Conservation (phyloP, 2,329 filamentous ascomycete species). For the Penicillium thymicola region DNA sequence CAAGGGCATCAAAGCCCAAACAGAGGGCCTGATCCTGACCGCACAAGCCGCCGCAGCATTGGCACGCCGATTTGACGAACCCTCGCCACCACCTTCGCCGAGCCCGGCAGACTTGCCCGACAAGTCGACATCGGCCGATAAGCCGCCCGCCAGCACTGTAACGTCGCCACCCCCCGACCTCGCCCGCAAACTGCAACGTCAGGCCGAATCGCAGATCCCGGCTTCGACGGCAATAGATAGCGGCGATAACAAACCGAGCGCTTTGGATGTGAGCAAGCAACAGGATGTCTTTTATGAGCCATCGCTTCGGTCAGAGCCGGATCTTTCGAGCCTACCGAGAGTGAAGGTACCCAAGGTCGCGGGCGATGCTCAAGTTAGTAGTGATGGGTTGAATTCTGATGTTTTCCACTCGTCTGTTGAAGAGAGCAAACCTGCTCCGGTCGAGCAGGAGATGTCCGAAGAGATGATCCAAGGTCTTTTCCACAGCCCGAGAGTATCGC, state of each 20-base stretch:
- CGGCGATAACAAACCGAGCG: constrained; percentile 25
- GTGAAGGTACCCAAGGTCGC: constrained; percentile 55
- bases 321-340: constrained; percentile 53
- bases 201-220: constrained; percentile 54
- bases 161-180: constrained; percentile 39
- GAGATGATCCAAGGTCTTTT: constrained; percentile 62
- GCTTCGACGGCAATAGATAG: constrained; percentile 46
- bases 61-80: constrained; percentile 56
- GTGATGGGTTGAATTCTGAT: constrained; percentile 53
- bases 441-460: constrained; percentile 51
- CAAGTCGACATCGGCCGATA: constrained; percentile 23
- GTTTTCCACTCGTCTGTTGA: constrained; percentile 47
- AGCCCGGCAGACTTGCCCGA: constrained; percentile 26
- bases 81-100: constrained; percentile 28
- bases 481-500: constrained; percentile 57
- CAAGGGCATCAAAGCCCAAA: constrained; percentile 60
- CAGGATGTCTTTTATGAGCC: constrained; percentile 58
- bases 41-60: constrained; percentile 60
- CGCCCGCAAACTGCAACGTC: constrained; percentile 47
- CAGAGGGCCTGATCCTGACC: constrained; percentile 60
- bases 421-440: constrained; percentile 25
- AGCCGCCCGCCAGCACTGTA: constrained; percentile 8
- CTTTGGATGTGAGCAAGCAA: constrained; percentile 50
- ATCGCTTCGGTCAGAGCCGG: constrained; percentile 46
- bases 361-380: constrained; percentile 46